phyloP scores from a whole-genome alignment of 768 basidiomycete genomes.

The Termitomyces sp. region DNA sequence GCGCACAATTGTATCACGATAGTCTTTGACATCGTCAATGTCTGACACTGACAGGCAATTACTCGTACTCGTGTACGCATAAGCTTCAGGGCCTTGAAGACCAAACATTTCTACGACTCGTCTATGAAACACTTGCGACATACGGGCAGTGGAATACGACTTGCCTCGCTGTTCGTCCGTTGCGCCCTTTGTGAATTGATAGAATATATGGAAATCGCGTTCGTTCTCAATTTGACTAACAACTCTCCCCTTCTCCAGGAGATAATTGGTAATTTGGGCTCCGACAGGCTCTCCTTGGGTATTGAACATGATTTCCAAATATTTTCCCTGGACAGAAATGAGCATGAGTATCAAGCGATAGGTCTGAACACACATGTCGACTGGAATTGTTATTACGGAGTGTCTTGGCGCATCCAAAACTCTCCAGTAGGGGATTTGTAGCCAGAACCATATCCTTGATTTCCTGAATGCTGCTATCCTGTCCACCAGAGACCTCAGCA shows the following conservation, averaged over 20 bases:
- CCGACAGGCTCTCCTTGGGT: constrained; percentile 88
- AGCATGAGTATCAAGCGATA: constrained; percentile 9
- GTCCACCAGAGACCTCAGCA: constrained; percentile 89
- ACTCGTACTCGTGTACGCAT: constrained; percentile 88
- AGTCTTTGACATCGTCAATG: constrained; percentile 88
- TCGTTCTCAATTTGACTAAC: constrained; percentile 96
- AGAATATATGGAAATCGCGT: constrained; percentile 98
- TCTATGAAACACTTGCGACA: constrained; percentile 6
- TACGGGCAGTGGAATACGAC: constrained; percentile 14
- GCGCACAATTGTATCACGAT: constrained; percentile 80
- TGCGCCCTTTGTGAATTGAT: constrained; percentile 97
- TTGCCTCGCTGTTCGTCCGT: constrained; percentile 83
- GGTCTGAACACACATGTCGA: constrained; percentile 72
- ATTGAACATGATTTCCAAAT: constrained; percentile 99
- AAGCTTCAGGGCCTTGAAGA: constrained; percentile 92
- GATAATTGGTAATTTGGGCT: constrained; percentile 97
- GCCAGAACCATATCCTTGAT: constrained; percentile 99
- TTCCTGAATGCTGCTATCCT: constrained; percentile 89
- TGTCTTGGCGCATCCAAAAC: constrained; percentile 98
- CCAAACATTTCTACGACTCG: constrained; percentile 77
- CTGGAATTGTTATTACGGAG: constrained; percentile 98
- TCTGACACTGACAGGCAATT: constrained; percentile 89
- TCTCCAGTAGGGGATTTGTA: constrained; percentile 95
- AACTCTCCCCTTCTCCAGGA: constrained; percentile 94
- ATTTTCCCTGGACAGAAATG: constrained; percentile 73